Percentiles rank a stretch among this genome's conserved stretches.
Conservation (phyloP, 441 rosid genomes). For the Pelargonium australe region DNA sequence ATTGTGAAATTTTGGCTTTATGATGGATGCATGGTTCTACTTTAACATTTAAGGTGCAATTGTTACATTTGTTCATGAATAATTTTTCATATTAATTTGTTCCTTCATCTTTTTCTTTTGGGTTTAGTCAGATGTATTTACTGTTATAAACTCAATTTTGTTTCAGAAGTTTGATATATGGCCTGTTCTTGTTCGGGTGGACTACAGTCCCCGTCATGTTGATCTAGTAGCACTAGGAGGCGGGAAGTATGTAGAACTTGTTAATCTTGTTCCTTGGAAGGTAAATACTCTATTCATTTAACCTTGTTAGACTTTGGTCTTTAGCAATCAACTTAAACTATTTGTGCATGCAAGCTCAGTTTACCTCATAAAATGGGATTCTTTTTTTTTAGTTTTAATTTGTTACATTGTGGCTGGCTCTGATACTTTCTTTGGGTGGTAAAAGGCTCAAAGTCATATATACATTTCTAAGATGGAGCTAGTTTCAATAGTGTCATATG, state of each 20-base stretch:
- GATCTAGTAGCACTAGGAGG: conserved; percentile 86
- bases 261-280: conserved; percentile 97
- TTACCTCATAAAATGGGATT: neutral
- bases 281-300: conserved; percentile 31
- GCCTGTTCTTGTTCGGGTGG: conserved; percentile 84
- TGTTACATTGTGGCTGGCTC: neutral
- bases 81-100: conserved; percentile 4
- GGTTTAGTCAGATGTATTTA: conserved; percentile 21
- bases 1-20: conserved; percentile 5
- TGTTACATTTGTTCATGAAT: neutral
- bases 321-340: conserved; percentile 6
- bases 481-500: too few species aligned
- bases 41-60: neutral
- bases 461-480: too few species aligned
- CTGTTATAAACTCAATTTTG: conserved; percentile 30
- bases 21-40: conserved; percentile 9
- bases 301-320: conserved; percentile 6
- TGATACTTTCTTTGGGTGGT: too few species aligned
- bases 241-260: conserved; percentile 92
- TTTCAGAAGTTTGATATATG: conserved; percentile 84
- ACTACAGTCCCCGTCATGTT: conserved; percentile 77
- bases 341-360: neutral
- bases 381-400: neutral
- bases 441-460: too few species aligned
- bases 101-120: conserved; percentile 9